Conservation (phyloP, 768 basidiomycete genomes). For the Chalciporus piperatus region DNA sequence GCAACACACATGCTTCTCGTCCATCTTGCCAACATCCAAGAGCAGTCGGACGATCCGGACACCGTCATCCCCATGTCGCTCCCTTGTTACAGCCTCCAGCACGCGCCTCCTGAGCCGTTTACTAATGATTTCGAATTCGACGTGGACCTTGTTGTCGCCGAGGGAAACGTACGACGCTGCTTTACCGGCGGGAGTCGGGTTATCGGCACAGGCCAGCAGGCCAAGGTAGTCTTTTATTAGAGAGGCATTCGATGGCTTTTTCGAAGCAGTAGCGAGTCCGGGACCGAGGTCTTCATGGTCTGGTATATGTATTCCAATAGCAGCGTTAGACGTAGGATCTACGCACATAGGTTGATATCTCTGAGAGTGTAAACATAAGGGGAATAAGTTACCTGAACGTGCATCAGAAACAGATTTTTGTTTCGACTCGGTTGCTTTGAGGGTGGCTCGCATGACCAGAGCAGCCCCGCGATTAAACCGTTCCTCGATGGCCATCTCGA, state of each 20-base stretch:
- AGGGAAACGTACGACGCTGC: slow-evolving; percentile 72
- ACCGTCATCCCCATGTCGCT: slow-evolving; percentile 80
- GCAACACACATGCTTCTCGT: slow-evolving; percentile 80
- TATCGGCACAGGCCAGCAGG: slow-evolving; percentile 77
- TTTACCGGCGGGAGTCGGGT: slow-evolving; percentile 70
- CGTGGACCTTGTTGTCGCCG: slow-evolving; percentile 66
- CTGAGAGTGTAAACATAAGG: background rate
- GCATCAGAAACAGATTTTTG: slow-evolving; percentile 61
- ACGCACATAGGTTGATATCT: background rate
- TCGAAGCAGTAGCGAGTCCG: slow-evolving; percentile 57
- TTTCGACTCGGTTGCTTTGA: slow-evolving; percentile 66
- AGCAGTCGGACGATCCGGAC: slow-evolving; percentile 80
- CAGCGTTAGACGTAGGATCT: slow-evolving; percentile 69
- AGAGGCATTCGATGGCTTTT: slow-evolving; percentile 51
- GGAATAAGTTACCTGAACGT: slow-evolving; percentile 51
- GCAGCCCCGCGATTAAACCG: slow-evolving; percentile 78
- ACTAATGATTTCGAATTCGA: slow-evolving; percentile 76
- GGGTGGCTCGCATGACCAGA: slow-evolving; percentile 62
- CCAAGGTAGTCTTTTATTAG: slow-evolving; percentile 80
- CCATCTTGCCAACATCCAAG: slow-evolving; percentile 83
- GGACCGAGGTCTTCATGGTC: slow-evolving; percentile 61
- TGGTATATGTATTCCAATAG: slow-evolving; percentile 59
- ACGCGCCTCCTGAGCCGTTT: slow-evolving; percentile 65
- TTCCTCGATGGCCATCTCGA: slow-evolving; percentile 72
- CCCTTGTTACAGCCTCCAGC: slow-evolving; percentile 74